Percentiles rank a stretch among this genome's conserved stretches.
These are phyloP conservation scores for Fusarium napiforme DNA, from an alignment of 2,329 filamentous ascomycete species.

Conservation along the genomic window DNA sequence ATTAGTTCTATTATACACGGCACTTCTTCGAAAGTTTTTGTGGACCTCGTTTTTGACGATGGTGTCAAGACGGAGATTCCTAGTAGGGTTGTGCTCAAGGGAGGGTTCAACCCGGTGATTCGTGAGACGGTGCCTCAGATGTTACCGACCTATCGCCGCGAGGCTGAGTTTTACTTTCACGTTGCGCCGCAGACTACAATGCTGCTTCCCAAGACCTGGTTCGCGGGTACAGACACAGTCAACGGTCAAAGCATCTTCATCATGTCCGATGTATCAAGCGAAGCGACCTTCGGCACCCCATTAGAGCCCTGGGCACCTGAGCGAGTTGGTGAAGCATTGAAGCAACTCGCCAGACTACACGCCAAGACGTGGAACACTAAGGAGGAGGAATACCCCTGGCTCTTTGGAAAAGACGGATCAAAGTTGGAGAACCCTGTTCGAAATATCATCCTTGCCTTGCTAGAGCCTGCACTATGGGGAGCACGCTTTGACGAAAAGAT, in stretches of 20 bases:
- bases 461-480: neutral
- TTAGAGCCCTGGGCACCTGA: neutral
- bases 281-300: neutral
- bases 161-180: neutral
- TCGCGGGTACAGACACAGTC: neutral
- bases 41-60: neutral
- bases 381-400: neutral
- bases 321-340: neutral
- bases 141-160: neutral
- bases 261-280: neutral
- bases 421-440: slow-evolving; percentile 4
- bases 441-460: neutral
- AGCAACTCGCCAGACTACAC: neutral
- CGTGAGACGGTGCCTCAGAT: neutral
- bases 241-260: neutral
- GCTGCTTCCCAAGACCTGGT: neutral
- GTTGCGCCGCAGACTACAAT: neutral
- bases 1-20: neutral
- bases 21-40: slow-evolving; percentile 5
- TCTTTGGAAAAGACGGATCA: neutral
- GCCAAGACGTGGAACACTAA: neutral
- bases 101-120: neutral
- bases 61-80: neutral
- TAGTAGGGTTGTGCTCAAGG: neutral
- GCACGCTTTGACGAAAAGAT: neutral